Conservation (phyloP, 2,329 filamentous ascomycete species). For the Fusarium heterosporum region DNA sequence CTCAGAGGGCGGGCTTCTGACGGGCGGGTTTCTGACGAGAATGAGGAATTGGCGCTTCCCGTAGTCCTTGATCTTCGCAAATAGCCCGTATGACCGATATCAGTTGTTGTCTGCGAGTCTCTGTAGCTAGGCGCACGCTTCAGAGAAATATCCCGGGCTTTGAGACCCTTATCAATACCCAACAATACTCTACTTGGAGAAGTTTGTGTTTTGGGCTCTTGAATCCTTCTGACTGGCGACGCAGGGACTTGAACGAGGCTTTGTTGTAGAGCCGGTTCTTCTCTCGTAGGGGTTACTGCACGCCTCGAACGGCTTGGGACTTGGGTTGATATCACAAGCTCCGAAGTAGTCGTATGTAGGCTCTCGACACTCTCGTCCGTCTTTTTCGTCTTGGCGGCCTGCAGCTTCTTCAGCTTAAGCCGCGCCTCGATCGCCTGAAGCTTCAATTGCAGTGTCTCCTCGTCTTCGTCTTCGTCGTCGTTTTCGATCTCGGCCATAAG, state of each 20-base stretch:
- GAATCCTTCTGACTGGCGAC: conserved; percentile 73
- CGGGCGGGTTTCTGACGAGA: conserved; percentile 49
- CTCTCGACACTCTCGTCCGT: conserved; percentile 34
- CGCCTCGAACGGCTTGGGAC: conserved; percentile 38
- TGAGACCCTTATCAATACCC: conserved; percentile 90
- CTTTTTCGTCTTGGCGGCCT: conserved; percentile 62
- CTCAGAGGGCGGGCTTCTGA: conserved; percentile 60
- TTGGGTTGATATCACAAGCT: conserved; percentile 42
- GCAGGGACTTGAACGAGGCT: conserved; percentile 77
- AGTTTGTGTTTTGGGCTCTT: conserved; percentile 64
- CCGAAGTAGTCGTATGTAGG: conserved; percentile 34
- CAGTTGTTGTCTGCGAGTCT: conserved; percentile 34
- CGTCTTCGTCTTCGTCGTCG: conserved; percentile 79
- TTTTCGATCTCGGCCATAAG: conserved; percentile 53
- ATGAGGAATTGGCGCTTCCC: conserved; percentile 42
- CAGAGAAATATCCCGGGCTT: conserved; percentile 83
- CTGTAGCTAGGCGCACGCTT: conserved; percentile 73
- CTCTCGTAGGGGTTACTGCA: conserved; percentile 47
- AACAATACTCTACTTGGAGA: conserved; percentile 85
- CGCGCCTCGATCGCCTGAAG: conserved; percentile 90
- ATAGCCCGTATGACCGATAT: conserved; percentile 50
- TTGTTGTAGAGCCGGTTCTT: conserved; percentile 46
- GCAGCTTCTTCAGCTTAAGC: conserved; percentile 86
- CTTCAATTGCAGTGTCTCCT: conserved; percentile 88
- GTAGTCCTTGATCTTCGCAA: conserved; percentile 59